Evolutionary conservation across 305 asterid genomes (phyloP).

Genomic region (Fraxinus nigra): DNA sequence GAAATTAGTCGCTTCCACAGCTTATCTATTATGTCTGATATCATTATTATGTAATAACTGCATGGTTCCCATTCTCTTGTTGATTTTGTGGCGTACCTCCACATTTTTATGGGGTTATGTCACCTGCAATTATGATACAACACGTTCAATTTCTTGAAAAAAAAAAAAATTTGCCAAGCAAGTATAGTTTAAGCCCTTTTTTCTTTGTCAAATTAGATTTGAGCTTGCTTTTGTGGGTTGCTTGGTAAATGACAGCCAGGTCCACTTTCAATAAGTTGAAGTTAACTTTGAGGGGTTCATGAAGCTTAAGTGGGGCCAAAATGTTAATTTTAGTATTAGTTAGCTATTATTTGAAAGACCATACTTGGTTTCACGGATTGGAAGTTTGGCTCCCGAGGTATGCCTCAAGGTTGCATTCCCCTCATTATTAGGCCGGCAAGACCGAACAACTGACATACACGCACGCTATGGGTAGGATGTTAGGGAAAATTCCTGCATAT

Average conservation of each 20-base stretch:
- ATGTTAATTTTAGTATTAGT: background rate
- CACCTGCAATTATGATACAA: background rate
- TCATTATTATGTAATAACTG: background rate
- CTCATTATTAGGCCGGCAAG: too few species aligned
- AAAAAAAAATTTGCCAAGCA: background rate
- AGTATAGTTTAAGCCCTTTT: background rate
- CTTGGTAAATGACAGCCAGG: background rate
- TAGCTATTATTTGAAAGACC: background rate
- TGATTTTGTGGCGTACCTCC: background rate
- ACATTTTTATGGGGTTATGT: background rate
- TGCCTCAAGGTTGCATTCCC: too few species aligned
- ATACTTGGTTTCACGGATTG: background rate
- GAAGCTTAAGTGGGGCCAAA: background rate
- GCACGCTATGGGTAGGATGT: too few species aligned
- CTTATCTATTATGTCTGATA: background rate
- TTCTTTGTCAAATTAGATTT: background rate
- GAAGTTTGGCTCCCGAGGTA: too few species aligned
- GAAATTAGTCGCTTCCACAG: background rate
- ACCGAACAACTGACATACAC: too few species aligned
- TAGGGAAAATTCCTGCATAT: too few species aligned
- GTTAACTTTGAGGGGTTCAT: background rate
- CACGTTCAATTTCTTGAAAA: background rate
- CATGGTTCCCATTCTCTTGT: background rate
- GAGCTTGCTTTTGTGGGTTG: background rate
- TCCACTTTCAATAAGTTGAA: background rate